Base-by-base conservation (phyloP, 371 early-diverging fungal genomes). In the Mortierella sp. region DNA sequence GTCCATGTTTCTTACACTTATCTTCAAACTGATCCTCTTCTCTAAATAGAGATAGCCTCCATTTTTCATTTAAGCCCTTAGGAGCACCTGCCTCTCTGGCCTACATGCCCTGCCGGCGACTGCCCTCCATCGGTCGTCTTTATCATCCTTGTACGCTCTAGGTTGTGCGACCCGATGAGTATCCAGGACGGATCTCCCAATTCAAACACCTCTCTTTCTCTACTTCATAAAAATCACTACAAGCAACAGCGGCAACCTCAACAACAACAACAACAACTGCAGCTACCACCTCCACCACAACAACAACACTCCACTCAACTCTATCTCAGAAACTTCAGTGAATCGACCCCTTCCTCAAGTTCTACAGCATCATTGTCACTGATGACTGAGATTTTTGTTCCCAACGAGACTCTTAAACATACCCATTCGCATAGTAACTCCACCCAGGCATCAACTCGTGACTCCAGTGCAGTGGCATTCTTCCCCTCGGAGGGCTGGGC, bases 301-400 rank as follows among this genome's bases (percentile, higher is more conserved):
- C 40, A 13, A 37, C 40, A 37, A 37, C 40, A 45, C 45, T 19
- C n/a, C 45, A 15, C 45, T 45, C 19, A 19, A 45, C 4, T 22
- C 31, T 29, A 57, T 40, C 56, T 57, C 66, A 57, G 43, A 12
- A 65, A 62, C 17, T 32, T n/a, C 28, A 42, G 17, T 45, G 28
- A 43, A 4, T 43, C 61, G 10, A 28, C 26, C 23, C 8, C 54
- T 17, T 28, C 31, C 19, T 59, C 61, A 17, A 43, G 22, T 37
- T 53, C 60, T 35, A 58, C 35, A 35, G 9, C 43, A 28, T 60
- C 35, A 34, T 56, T 57, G 13, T 42, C n/a, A n/a, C 40, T 22
- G 8, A 64, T 53, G 54, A 54, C 54, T 23, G 54, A 61, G 1
- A 28, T 61, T 37, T 42, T 43, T 43, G 28, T 61, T 43, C 28